Conservation (phyloP, 2,329 filamentous ascomycete species). For the Cercospora beticola region DNA sequence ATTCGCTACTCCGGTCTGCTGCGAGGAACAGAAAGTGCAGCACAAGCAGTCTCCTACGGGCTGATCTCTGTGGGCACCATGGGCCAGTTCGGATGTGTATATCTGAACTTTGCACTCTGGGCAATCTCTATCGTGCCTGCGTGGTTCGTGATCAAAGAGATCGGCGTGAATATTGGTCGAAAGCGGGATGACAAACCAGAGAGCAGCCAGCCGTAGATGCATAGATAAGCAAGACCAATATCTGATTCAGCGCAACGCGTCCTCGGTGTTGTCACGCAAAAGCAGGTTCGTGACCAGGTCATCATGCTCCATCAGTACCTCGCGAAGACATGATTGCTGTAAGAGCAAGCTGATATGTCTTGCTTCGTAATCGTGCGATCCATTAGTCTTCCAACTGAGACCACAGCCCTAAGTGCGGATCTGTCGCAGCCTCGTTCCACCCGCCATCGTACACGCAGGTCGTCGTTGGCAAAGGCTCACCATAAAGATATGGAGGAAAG, state of each 20-base stretch:
- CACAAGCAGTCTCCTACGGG: constrained; percentile 72
- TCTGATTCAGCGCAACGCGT: not conserved
- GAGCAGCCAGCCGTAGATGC: not conserved
- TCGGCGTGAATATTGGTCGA: constrained; percentile 44
- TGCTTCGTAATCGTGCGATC: not conserved
- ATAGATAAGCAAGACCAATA: not conserved
- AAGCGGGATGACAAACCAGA: constrained; percentile 13
- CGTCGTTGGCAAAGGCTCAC: constrained; percentile 21
- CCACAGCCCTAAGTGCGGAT: not conserved
- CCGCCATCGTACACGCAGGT: constrained; percentile 6
- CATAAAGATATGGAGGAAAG: constrained; percentile 28
- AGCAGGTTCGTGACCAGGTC: not conserved
- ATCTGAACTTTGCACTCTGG: constrained; percentile 71
- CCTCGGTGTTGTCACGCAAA: not conserved
- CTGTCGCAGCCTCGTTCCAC: not conserved
- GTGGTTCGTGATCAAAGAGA: constrained; percentile 63
- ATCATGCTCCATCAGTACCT: not conserved
- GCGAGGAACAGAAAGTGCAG: constrained; percentile 69
- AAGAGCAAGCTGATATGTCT: not conserved
- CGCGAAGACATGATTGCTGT: not conserved
- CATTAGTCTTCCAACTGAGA: not conserved
- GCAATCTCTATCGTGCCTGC: constrained; percentile 62
- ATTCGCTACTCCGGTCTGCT: constrained; percentile 67
- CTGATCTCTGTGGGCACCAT: constrained; percentile 62
- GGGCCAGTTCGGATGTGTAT: constrained; percentile 64